Evolutionary conservation across 768 basidiomycete genomes (phyloP), one percentile per base, ranked within the genome.

Genomic region (Amanita rubescens): DNA sequence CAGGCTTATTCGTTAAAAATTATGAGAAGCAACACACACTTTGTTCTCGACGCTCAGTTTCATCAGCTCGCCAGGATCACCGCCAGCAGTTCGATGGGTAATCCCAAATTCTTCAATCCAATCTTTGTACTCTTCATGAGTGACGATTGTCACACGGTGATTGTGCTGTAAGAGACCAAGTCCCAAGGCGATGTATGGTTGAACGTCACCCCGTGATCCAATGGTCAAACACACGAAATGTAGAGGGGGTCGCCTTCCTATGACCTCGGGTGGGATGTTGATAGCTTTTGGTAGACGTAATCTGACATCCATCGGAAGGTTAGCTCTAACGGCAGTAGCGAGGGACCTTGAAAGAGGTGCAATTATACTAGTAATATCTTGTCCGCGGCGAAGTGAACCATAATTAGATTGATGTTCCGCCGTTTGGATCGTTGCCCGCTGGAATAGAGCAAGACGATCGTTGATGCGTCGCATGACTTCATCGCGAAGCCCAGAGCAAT

Each of bases 51-150:
- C 71, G 51, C 70, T 80, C 4, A 85, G 69, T 59, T 83, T 82
- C 84, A 85, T 85, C 62, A 85, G 61, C 2, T 79, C 78, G 0
- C 80, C 82, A 0, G 84, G 84, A 66, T 87, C 84, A 5, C 84
- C 85, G 2, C 84, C 85, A 14, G 83, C 82, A 33, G 76, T 74
- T 24, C 82, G 73, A 64, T 84, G 81, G 34, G 65, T 68, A 53
- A 87, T 71, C 3, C 78, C 81, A 62, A 80, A 85, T 6, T 78
- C 74, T 54, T 75, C 73, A 27, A 85, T 68, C 84, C 84, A 85
- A 1, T 60, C 65, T 58, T 62, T 65, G 55, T 73, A 84, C 49
- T 79, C 79, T 53, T 75, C 72, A 60, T 84, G 82, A 2, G 80
- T 81, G 2, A 76, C 80, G 33, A 84, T 78, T 2, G 80, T 74